Conservation (phyloP, 2,329 filamentous ascomycete species). For the Talaromyces atroroseus region DNA sequence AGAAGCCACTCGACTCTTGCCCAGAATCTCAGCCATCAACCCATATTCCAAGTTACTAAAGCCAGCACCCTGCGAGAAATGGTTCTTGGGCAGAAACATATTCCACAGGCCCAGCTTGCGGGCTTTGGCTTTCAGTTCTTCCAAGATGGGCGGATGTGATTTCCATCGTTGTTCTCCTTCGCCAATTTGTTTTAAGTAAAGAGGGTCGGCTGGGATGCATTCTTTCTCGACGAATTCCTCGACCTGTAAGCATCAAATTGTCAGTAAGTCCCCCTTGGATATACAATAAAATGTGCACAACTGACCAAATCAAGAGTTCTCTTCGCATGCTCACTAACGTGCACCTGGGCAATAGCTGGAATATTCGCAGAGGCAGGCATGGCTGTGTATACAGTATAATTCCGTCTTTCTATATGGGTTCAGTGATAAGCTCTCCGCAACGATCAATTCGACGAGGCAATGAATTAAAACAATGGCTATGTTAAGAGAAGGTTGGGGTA, state of each 20-base stretch:
- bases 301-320: slow-evolving; percentile 70
- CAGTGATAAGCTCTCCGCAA: not conserved
- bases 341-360: slow-evolving; percentile 53
- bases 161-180: slow-evolving; percentile 72
- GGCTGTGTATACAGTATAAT: slow-evolving; percentile 15
- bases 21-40: slow-evolving; percentile 92
- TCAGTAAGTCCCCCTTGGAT: slow-evolving; percentile 7
- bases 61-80: slow-evolving; percentile 92
- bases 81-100: slow-evolving; percentile 91
- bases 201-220: slow-evolving; percentile 77
- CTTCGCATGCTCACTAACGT: slow-evolving; percentile 78
- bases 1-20: slow-evolving; percentile 75
- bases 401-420: not conserved
- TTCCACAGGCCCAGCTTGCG: slow-evolving; percentile 88
- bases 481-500: not conserved
- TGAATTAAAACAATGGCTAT: not conserved
- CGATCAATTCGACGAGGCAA: not conserved
- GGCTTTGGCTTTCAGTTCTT: slow-evolving; percentile 83
- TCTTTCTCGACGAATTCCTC: slow-evolving; percentile 97
- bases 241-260: slow-evolving; percentile 48
- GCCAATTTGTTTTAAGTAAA: slow-evolving; percentile 75
- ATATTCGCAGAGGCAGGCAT: slow-evolving; percentile 52
- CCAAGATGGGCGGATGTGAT: slow-evolving; percentile 71
- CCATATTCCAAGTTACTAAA: slow-evolving; percentile 96
- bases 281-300: not conserved